Evolutionary conservation across 1,139 yeast species (phyloP).

Genomic region (Debaryomycetaceae sp.): DNA sequence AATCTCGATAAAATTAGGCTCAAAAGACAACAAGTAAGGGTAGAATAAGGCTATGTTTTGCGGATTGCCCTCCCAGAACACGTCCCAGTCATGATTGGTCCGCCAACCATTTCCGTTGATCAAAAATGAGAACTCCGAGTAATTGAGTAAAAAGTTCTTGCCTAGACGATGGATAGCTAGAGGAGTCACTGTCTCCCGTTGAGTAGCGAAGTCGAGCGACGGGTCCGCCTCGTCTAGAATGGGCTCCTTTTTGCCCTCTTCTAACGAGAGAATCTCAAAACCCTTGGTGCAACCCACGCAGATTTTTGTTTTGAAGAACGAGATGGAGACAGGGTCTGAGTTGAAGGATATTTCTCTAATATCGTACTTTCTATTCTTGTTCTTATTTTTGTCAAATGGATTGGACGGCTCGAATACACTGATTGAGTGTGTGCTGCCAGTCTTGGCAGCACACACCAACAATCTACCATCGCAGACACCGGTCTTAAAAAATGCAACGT

Average conservation of each 20-base stretch:
- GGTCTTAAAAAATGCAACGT: constrained; percentile 84
- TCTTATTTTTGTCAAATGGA: constrained; percentile 56
- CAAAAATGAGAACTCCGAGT: constrained; percentile 89
- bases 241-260: constrained; percentile 70
- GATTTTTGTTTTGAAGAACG: constrained; percentile 80
- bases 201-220: constrained; percentile 90
- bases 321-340: constrained; percentile 88
- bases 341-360: constrained; percentile 76
- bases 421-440: constrained; percentile 70
- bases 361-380: constrained; percentile 65
- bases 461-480: constrained; percentile 90
- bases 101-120: constrained; percentile 97
- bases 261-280: constrained; percentile 86
- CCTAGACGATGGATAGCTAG: constrained; percentile 88
- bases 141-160: constrained; percentile 80
- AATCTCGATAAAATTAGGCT: constrained; percentile 84
- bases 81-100: constrained; percentile 88
- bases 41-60: constrained; percentile 90
- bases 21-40: constrained; percentile 90
- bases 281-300: constrained; percentile 97
- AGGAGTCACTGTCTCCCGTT: constrained; percentile 77
- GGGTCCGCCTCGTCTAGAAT: constrained; percentile 95
- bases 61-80: constrained; percentile 96
- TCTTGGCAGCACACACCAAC: constrained; percentile 85
- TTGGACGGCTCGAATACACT: constrained; percentile 78